phyloP scores from a whole-genome alignment of 768 basidiomycete genomes.

The Auriculariales sp. region DNA sequence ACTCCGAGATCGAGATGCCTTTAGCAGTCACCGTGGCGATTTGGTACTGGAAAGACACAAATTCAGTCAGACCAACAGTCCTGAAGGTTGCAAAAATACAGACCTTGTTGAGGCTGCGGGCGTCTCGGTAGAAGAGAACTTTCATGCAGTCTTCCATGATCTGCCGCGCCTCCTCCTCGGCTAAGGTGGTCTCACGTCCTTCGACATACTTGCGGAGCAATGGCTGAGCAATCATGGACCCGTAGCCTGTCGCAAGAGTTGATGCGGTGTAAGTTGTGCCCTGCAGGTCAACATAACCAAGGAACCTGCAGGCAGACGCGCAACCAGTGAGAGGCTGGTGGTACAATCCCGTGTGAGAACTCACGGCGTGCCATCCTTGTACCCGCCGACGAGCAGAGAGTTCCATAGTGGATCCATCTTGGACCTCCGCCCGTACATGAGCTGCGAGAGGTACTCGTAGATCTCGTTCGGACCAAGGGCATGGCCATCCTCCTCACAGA shows the following conservation, averaged over 20 bases:
- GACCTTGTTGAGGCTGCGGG: constrained; percentile 90
- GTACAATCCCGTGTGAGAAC: constrained; percentile 8
- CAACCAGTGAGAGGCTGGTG: neutral
- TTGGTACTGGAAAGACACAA: constrained; percentile 60
- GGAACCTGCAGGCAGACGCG: constrained; percentile 43
- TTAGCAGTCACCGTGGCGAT: constrained; percentile 71
- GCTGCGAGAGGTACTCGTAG: constrained; percentile 78
- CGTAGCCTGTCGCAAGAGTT: constrained; percentile 91
- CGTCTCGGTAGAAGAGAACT: constrained; percentile 93
- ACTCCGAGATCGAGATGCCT: constrained; percentile 69
- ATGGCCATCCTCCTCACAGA: constrained; percentile 71
- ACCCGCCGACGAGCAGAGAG: constrained; percentile 79
- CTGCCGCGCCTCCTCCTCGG: constrained; percentile 61
- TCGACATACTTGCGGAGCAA: constrained; percentile 85
- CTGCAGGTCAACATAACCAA: constrained; percentile 86
- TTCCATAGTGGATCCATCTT: constrained; percentile 97
- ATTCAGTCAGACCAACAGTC: neutral
- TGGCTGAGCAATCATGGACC: constrained; percentile 84
- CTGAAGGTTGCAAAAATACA: constrained; percentile 9
- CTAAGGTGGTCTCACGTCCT: constrained; percentile 55
- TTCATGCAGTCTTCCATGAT: constrained; percentile 80
- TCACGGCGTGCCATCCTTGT: constrained; percentile 71
- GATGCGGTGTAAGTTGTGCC: constrained; percentile 94
- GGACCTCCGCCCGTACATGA: constrained; percentile 79
- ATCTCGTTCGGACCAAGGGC: constrained; percentile 75